These are phyloP conservation scores for Ceratocystis destructans DNA, from an alignment of 2,329 filamentous ascomycete genomes.

Conservation along the genomic window DNA sequence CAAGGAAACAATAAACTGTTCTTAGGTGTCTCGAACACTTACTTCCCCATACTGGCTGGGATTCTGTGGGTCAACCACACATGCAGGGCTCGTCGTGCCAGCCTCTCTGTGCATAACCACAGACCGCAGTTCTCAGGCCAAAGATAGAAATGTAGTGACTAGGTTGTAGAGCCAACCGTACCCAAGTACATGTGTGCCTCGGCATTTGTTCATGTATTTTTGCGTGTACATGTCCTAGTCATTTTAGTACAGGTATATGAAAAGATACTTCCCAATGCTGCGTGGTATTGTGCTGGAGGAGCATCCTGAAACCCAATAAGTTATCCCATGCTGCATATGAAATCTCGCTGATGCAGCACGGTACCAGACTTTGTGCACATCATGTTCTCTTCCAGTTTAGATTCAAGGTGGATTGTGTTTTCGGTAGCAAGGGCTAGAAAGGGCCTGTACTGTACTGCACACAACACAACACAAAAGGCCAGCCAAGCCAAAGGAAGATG, in stretches of 20 bases:
- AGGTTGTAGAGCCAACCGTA: background rate
- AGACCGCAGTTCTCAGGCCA: slow-evolving; percentile 1
- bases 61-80: background rate
- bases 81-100: background rate
- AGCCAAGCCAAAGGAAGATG: background rate
- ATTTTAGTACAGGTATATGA: background rate
- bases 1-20: background rate
- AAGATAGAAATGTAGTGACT: slow-evolving; percentile 1
- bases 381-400: slow-evolving; percentile 4
- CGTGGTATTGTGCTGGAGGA: background rate
- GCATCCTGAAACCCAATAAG: slow-evolving; percentile 6
- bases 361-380: slow-evolving; percentile 7
- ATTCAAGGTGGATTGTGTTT: background rate
- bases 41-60: background rate
- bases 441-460: background rate
- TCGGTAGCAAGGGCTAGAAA: background rate
- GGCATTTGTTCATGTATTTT: background rate
- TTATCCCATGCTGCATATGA: background rate
- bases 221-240: background rate
- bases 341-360: slow-evolving; percentile 1
- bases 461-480: background rate
- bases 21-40: background rate
- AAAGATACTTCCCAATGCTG: background rate
- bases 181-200: background rate
- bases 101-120: background rate